Evolutionary conservation across 176 grass and related monocot species (phyloP).

Genomic region (Cenchrus purpureus): DNA sequence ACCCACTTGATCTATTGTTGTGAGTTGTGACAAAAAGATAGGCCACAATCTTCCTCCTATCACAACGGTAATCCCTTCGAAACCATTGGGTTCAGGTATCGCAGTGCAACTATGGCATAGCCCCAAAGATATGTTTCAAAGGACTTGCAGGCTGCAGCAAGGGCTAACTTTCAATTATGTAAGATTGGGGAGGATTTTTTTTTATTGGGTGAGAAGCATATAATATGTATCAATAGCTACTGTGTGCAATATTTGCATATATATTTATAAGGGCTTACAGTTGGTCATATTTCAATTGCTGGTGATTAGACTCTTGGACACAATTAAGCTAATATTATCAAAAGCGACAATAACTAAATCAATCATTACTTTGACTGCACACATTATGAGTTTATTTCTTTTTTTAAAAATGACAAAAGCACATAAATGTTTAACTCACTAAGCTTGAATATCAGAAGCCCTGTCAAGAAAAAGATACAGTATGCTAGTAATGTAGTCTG

Average conservation of each 20-base stretch:
- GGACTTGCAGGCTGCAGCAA: not conserved
- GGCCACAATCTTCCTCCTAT: not conserved
- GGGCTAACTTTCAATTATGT: not conserved
- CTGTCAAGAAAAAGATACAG: not conserved
- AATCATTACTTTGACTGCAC: not conserved
- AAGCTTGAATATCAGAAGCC: not conserved
- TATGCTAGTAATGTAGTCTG: not conserved
- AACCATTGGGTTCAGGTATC: not conserved
- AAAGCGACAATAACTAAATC: not conserved
- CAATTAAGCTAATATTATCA: not conserved
- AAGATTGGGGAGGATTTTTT: not conserved
- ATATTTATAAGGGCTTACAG: not conserved
- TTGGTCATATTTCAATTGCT: not conserved
- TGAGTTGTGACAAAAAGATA: not conserved
- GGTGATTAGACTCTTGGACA: not conserved
- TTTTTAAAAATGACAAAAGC: not conserved
- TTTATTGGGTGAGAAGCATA: not conserved
- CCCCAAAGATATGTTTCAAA: not conserved
- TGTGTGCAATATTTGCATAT: not conserved
- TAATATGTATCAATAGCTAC: not conserved
- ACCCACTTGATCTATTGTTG: not conserved
- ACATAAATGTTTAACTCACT: not conserved
- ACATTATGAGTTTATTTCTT: not conserved
- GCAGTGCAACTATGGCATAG: no score
- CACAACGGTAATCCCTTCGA: not conserved